Percentiles rank a stretch among this genome's conserved stretches.
These are phyloP conservation scores for Yamadazyma trypodendri DNA, from an alignment of 1,139 yeast species.

Conservation along the genomic window DNA sequence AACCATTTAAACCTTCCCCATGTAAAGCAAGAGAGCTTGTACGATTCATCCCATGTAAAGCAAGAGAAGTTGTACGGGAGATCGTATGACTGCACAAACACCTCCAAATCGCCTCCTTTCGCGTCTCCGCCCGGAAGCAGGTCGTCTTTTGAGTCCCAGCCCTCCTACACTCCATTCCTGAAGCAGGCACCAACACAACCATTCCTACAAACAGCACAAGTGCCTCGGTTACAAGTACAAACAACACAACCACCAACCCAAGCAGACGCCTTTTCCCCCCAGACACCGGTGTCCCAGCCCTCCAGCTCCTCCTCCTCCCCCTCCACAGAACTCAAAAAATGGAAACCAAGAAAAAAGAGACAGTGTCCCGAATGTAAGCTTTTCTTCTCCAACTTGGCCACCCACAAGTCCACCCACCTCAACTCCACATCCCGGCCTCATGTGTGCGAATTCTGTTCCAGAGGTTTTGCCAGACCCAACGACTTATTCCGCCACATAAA, in stretches of 20 bases:
- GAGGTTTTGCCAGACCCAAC: slow-evolving; percentile 88
- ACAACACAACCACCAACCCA: background rate
- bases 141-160: too few relatives aligned
- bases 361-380: slow-evolving; percentile 82
- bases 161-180: too few relatives aligned
- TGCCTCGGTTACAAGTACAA: too few relatives aligned
- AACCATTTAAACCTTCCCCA: slow-evolving; percentile 11
- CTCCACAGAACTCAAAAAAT: slow-evolving; percentile 13
- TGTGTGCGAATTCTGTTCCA: slow-evolving; percentile 69
- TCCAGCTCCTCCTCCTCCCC: slow-evolving; percentile 3
- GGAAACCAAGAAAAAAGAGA: slow-evolving; percentile 69
- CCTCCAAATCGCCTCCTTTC: too few relatives aligned
- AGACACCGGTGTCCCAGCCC: slow-evolving; percentile 2
- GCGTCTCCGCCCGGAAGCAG: too few relatives aligned
- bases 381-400: slow-evolving; percentile 76
- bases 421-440: slow-evolving; percentile 76
- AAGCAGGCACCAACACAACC: too few relatives aligned
- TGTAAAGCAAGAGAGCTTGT: background rate
- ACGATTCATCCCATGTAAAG: too few relatives aligned
- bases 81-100: too few relatives aligned
- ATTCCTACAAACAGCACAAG: too few relatives aligned
- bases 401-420: slow-evolving; percentile 81
- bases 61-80: too few relatives aligned
- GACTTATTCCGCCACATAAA: slow-evolving; percentile 82
- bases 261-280: background rate